Conservation (phyloP, 2,329 filamentous ascomycete species). For the Saccharata proteae region DNA sequence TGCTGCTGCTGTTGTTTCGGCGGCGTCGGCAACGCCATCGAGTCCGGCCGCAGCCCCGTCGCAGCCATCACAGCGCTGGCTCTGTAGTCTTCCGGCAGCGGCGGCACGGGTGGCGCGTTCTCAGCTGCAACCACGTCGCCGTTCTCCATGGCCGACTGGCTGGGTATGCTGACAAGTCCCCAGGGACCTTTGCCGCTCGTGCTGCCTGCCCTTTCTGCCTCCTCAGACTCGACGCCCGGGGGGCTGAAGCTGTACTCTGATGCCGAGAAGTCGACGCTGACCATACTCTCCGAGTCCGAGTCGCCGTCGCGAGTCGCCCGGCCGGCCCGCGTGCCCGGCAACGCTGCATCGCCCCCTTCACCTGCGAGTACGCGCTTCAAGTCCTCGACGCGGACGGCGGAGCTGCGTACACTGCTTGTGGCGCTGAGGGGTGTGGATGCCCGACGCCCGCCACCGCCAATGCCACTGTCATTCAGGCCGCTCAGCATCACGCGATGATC, state of each 20-base stretch:
- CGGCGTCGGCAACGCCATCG: neutral
- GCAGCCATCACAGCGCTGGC: constrained; percentile 1
- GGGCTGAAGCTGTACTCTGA: constrained; percentile 49
- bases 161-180: neutral
- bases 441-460: constrained; percentile 8
- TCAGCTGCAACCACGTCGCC: too few relatives aligned
- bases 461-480: constrained; percentile 3
- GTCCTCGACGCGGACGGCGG: constrained; percentile 32
- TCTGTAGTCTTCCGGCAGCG: too few relatives aligned
- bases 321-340: constrained; percentile 30
- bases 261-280: constrained; percentile 56
- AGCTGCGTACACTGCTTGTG: constrained; percentile 24
- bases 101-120: constrained; percentile 2
- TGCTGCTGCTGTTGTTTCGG: too few relatives aligned
- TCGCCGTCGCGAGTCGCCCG: constrained; percentile 30
- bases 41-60: neutral
- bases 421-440: constrained; percentile 19
- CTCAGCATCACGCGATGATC: constrained; percentile 6
- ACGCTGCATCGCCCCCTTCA: constrained; percentile 29
- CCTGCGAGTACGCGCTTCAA: constrained; percentile 33
- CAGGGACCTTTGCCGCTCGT: neutral
- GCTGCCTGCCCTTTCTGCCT: neutral
- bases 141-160: neutral
- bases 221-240: neutral
- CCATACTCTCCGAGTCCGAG: constrained; percentile 48